These are phyloP conservation scores for Neofusicoccum parvum DNA, from an alignment of 2,329 filamentous ascomycete species.

Conservation along the genomic window DNA sequence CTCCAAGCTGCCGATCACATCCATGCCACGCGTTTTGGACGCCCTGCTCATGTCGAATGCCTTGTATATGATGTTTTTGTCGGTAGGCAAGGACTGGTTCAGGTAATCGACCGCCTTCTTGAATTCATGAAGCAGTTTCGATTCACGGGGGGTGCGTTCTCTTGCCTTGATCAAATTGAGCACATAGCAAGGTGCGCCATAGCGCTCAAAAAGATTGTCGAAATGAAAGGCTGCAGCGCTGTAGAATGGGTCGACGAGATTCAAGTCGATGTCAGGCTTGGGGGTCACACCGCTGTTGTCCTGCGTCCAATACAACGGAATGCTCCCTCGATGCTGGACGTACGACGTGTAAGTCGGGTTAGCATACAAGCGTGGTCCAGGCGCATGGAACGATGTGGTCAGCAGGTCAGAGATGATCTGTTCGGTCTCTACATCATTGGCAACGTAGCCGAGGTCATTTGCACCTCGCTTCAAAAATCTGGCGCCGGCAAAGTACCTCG, in stretches of 20 bases:
- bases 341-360: slow-evolving; percentile 95
- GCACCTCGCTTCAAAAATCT: slow-evolving; percentile 92
- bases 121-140: slow-evolving; percentile 85
- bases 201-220: slow-evolving; percentile 89
- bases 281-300: slow-evolving; percentile 93
- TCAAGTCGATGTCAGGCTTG: slow-evolving; percentile 93
- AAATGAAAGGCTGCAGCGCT: slow-evolving; percentile 92
- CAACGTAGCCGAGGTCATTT: slow-evolving; percentile 93
- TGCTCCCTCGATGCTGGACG: slow-evolving; percentile 94
- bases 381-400: slow-evolving; percentile 93
- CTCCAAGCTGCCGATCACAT: slow-evolving; percentile 92
- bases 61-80: slow-evolving; percentile 87
- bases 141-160: slow-evolving; percentile 87
- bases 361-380: slow-evolving; percentile 80
- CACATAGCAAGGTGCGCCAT: slow-evolving; percentile 88
- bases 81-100: slow-evolving; percentile 85
- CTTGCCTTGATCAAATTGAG: slow-evolving; percentile 85
- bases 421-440: slow-evolving; percentile 98
- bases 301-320: slow-evolving; percentile 96
- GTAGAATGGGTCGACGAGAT: slow-evolving; percentile 95
- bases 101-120: slow-evolving; percentile 86
- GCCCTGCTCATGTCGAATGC: slow-evolving; percentile 98
- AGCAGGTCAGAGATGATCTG: slow-evolving; percentile 95
- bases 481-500: slow-evolving; percentile 90
- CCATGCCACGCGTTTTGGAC: slow-evolving; percentile 84